These are phyloP conservation scores for Collybiopsis luxurians DNA, from an alignment of 768 basidiomycete genomes.

Conservation along the genomic window DNA sequence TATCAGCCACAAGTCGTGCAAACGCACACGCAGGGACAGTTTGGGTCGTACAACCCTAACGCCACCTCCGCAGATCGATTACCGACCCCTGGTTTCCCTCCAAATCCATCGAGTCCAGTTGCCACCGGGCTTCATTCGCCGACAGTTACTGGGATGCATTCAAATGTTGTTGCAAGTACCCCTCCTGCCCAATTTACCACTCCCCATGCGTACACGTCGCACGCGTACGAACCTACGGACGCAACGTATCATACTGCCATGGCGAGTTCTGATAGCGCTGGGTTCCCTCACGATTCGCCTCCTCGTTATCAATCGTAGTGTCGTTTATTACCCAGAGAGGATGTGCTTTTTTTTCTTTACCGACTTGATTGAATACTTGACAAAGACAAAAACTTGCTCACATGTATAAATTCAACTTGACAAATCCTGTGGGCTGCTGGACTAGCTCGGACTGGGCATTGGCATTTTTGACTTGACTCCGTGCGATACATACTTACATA, in stretches of 20 bases:
- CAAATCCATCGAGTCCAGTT: conserved; percentile 8
- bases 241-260: conserved; percentile 15
- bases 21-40: conserved; percentile 7
- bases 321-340: too few relatives aligned
- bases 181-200: not conserved
- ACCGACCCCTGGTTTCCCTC: conserved; percentile 1
- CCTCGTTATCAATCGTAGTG: not conserved
- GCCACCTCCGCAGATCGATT: not conserved
- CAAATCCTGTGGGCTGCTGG: too few relatives aligned
- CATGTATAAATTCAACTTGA: too few relatives aligned
- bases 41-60: not conserved
- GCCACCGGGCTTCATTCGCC: conserved; percentile 12
- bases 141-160: conserved; percentile 12
- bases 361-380: not conserved
- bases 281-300: not conserved
- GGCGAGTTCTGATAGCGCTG: conserved; percentile 4
- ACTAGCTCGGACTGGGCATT: too few relatives aligned
- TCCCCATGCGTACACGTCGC: conserved; percentile 1
- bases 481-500: too few relatives aligned
- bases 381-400: too few relatives aligned
- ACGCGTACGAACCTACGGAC: conserved; percentile 7
- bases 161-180: not conserved
- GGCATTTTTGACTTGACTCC: too few relatives aligned
- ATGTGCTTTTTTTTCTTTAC: not conserved
- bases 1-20: conserved; percentile 3